Evolutionary conservation across 768 basidiomycete genomes (phyloP), one percentile per base, ranked within the genome.

Genomic region (Lepiota venenata): DNA sequence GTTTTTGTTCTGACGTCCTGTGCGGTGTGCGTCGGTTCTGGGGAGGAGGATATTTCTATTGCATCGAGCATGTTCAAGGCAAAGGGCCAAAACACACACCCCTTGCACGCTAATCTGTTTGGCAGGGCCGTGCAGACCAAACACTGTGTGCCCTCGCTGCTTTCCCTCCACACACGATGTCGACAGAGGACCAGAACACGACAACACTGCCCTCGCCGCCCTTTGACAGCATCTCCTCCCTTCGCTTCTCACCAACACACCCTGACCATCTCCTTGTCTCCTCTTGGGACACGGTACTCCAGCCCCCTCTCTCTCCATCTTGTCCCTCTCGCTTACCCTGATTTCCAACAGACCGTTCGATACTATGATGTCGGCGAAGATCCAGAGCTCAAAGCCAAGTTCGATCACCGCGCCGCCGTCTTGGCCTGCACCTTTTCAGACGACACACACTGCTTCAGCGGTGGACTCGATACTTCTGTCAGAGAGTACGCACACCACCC

Each of bases 321-420:
- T 36, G 55, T 42, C 52, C 50, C 36, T 25, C 8, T 40, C 44
- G 52, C 54, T 59, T 27, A 9, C 12, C 43, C n/a, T 2, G 25
- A 40, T 32, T 51, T 55, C 15, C 44, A 6, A 29, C 52, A 74
- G 70, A 71, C 74, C 11, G 74, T 76, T 9, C 63, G 71, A 36
- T 69, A 74, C 35, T 72, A 74, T 62, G 90, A 91, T 73, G 82
- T 65, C 65, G 89, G 65, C 58, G 85, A 63, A 63, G 83, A 61
- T 74, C 87, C 73, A 70, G 82, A 86, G 52, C 79, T 82, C 61
- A 85, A 85, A 61, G 79, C 83, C n/a, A 92, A 91, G 60, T 92
- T 91, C 61, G 88, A 93, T 42, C 90, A 96, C 56, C 83, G 91
- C 16, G 93, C 93, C 4, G 90, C 94, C 0, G 87, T 98, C 9